Evolutionary conservation across 1,139 yeast species (phyloP).

Genomic region (Candida mesenterica): DNA sequence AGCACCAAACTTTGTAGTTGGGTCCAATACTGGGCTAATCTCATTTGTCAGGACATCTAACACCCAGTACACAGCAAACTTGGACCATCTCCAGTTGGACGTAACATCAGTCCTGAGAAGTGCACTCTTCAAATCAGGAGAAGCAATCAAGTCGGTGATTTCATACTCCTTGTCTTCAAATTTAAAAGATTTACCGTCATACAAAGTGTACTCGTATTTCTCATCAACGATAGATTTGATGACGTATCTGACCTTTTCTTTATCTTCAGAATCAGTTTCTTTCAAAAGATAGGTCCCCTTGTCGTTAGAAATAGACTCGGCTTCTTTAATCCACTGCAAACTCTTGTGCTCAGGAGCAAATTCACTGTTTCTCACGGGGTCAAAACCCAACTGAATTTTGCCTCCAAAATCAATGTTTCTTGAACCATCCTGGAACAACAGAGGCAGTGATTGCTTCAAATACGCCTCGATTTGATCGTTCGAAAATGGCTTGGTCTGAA

Average conservation of each 20-base stretch:
- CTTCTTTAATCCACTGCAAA: slow-evolving; percentile 68
- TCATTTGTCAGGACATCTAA: slow-evolving; percentile 19
- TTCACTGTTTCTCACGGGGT: slow-evolving; percentile 45
- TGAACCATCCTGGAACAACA: slow-evolving; percentile 8
- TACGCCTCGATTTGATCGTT: slow-evolving; percentile 9
- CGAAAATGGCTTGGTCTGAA: slow-evolving; percentile 13
- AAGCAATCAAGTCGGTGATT: slow-evolving; percentile 55
- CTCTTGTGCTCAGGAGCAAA: slow-evolving; percentile 49
- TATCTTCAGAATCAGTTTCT: slow-evolving; percentile 19
- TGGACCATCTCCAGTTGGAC: slow-evolving; percentile 47
- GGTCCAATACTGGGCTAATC: slow-evolving; percentile 18
- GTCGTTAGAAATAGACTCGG: slow-evolving; percentile 42
- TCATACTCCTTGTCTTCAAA: slow-evolving; percentile 39
- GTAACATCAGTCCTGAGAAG: slow-evolving; percentile 53
- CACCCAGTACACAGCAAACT: slow-evolving; percentile 42
- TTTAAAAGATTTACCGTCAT: slow-evolving; percentile 47
- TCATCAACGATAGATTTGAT: slow-evolving; percentile 53
- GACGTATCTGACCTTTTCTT: slow-evolving; percentile 31
- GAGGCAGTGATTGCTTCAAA: slow-evolving; percentile 11
- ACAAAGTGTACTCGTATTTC: slow-evolving; percentile 42
- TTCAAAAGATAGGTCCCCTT: slow-evolving; percentile 55
- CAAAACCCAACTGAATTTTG: slow-evolving; percentile 30
- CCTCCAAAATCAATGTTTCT: slow-evolving; percentile 18
- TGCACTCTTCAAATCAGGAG: slow-evolving; percentile 61
- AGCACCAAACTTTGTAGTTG: slow-evolving; percentile 18